Evolutionary conservation across 1,139 yeast species (phyloP).

Genomic region (Kazachstania sp.): DNA sequence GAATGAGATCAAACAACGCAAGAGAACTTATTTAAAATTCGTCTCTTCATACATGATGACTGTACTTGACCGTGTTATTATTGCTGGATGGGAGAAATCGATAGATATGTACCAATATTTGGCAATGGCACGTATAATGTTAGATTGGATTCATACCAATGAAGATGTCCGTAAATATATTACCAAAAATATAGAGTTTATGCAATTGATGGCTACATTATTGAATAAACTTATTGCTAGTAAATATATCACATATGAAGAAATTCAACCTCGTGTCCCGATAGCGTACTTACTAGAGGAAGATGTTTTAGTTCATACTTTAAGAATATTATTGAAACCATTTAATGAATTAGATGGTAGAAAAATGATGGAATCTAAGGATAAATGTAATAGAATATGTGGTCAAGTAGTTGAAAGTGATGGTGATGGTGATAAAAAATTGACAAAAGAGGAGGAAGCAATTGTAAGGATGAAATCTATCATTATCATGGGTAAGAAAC

Average conservation of each 20-base stretch:
- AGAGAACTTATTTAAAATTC: conserved; percentile 18
- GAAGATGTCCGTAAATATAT: conserved; percentile 36
- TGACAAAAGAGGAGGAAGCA: conserved; percentile 30
- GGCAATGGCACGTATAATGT: conserved; percentile 39
- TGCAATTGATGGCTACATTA: conserved; percentile 33
- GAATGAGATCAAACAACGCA: conserved; percentile 6
- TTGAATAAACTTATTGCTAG: conserved; percentile 29
- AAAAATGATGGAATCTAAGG: conserved; percentile 25
- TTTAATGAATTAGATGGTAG: conserved; percentile 19
- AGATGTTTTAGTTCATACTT: conserved; percentile 56
- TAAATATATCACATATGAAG: conserved; percentile 6
- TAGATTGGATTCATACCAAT: conserved; percentile 48
- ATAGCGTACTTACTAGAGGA: conserved; percentile 52
- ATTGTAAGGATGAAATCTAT: conserved; percentile 34
- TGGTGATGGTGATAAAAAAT: conserved; percentile 8
- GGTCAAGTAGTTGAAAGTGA: conserved; percentile 18
- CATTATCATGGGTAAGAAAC: conserved; percentile 30
- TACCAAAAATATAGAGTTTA: conserved; percentile 32
- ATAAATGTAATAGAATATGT: conserved; percentile 25
- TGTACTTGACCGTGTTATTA: conserved; percentile 22
- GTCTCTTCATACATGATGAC: conserved; percentile 21
- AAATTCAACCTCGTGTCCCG: conserved; percentile 28
- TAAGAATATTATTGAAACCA: conserved; percentile 47
- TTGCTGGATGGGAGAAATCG: conserved; percentile 19
- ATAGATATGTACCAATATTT: conserved; percentile 21